Evolutionary conservation across 768 basidiomycete genomes (phyloP).

Genomic region (Xerocomellus chrysenteron): DNA sequence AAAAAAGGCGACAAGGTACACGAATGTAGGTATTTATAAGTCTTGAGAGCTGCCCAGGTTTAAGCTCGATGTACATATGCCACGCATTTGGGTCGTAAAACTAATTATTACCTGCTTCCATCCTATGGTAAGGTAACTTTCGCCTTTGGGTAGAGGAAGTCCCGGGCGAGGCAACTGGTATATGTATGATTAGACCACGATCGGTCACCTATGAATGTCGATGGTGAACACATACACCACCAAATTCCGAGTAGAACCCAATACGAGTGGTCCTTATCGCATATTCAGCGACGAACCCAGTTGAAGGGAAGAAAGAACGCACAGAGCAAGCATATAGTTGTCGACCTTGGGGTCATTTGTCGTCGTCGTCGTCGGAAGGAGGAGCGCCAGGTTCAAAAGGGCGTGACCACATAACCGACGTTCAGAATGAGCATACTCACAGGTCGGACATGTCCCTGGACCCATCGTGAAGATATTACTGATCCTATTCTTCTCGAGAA

Average conservation of each 20-base stretch:
- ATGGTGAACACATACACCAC: conserved; percentile 66
- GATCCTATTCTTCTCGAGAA: conserved; percentile 79
- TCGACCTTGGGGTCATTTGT: conserved; percentile 58
- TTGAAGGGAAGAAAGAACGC: conserved; percentile 23
- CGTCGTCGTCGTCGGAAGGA: conserved; percentile 52
- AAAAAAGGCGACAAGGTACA: too few species aligned
- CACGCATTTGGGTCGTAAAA: background rate
- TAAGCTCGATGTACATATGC: conserved; percentile 27
- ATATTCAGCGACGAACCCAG: background rate
- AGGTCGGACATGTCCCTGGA: background rate
- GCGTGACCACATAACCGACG: conserved; percentile 66
- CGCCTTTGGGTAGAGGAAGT: conserved; percentile 72
- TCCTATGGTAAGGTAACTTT: conserved; percentile 76
- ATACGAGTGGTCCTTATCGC: conserved; percentile 60
- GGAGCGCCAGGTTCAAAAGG: conserved; percentile 64
- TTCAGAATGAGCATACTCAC: conserved; percentile 33
- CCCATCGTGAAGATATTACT: conserved; percentile 80
- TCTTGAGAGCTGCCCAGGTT: too few species aligned
- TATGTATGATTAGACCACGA: conserved; percentile 54
- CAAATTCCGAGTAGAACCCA: conserved; percentile 81
- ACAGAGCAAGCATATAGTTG: conserved; percentile 75
- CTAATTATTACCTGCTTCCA: conserved; percentile 73
- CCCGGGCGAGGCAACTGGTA: conserved; percentile 86
- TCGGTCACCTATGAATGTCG: background rate
- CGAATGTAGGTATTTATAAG: too few species aligned